These are phyloP conservation scores for Wickerhamomyces strasburgensis DNA, from an alignment of 805 yeast genomes.

Conservation along the genomic window DNA sequence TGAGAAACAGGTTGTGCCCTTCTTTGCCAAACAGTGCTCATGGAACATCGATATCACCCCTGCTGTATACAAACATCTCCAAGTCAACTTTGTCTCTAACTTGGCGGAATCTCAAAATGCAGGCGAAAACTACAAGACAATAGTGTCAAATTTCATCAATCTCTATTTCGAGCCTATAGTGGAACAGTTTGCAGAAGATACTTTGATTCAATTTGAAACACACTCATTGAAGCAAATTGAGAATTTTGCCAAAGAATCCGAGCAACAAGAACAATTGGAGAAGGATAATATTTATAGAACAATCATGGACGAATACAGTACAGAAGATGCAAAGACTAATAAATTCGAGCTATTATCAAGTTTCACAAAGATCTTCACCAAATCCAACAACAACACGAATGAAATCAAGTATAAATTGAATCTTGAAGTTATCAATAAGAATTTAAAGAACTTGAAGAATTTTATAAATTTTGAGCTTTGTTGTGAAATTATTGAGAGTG, in stretches of 20 bases:
- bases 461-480: constrained; percentile 80
- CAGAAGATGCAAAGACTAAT: constrained; percentile 26
- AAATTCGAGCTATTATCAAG: constrained; percentile 58
- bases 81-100: constrained; percentile 29
- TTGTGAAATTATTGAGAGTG: constrained; percentile 62
- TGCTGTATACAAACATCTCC: constrained; percentile 25
- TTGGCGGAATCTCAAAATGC: constrained; percentile 34
- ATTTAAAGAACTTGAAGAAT: constrained; percentile 69
- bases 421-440: constrained; percentile 68
- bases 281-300: constrained; percentile 40
- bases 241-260: constrained; percentile 22
- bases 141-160: constrained; percentile 30
- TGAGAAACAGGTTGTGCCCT: constrained; percentile 30
- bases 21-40: constrained; percentile 22
- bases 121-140: constrained; percentile 28
- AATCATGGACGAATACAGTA: constrained; percentile 34
- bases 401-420: constrained; percentile 67
- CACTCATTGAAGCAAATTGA: constrained; percentile 23
- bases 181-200: constrained; percentile 28
- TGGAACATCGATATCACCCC: constrained; percentile 29
- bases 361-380: constrained; percentile 57
- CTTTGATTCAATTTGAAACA: constrained; percentile 27
- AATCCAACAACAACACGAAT: constrained; percentile 30
- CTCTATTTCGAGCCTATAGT: constrained; percentile 34
- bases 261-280: constrained; percentile 31